Conservation (phyloP, 768 basidiomycete genomes). For the Lactifluus echinatus region DNA sequence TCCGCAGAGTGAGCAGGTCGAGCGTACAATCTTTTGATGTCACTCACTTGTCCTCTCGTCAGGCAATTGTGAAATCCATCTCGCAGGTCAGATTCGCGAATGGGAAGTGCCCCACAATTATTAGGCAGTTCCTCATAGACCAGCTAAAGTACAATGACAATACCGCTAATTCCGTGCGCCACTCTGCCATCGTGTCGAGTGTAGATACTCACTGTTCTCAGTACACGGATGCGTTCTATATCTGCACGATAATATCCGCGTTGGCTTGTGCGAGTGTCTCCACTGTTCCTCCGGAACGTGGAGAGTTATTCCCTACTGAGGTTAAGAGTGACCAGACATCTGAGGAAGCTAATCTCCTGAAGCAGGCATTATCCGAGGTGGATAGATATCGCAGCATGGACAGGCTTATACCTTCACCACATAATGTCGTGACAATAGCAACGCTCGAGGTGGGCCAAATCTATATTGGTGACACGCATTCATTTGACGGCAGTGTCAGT, state of each 20-base stretch:
- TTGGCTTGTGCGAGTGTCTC: constrained; percentile 75
- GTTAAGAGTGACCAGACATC: constrained; percentile 53
- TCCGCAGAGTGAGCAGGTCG: constrained; percentile 64
- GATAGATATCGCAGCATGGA: constrained; percentile 94
- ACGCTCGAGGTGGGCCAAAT: constrained; percentile 61
- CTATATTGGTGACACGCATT: neutral
- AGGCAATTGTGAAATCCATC: constrained; percentile 77
- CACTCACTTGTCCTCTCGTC: neutral
- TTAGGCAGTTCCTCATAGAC: constrained; percentile 83
- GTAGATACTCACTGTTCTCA: constrained; percentile 26
- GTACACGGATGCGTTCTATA: constrained; percentile 90
- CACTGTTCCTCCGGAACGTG: constrained; percentile 67
- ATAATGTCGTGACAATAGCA: constrained; percentile 89
- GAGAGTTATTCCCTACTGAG: constrained; percentile 66
- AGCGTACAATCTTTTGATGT: neutral
- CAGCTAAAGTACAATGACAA: constrained; percentile 95
- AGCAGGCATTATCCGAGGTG: constrained; percentile 70
- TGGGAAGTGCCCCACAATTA: constrained; percentile 77
- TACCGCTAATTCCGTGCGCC: constrained; percentile 73
- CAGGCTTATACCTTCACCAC: constrained; percentile 85
- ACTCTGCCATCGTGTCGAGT: constrained; percentile 9
- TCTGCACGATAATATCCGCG: constrained; percentile 77
- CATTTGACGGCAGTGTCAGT: constrained; percentile 38
- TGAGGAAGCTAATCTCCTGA: constrained; percentile 62
- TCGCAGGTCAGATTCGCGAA: constrained; percentile 81